Conservation (phyloP, 495 filamentous ascomycete species). For the Aspergillus coremiiformis region DNA sequence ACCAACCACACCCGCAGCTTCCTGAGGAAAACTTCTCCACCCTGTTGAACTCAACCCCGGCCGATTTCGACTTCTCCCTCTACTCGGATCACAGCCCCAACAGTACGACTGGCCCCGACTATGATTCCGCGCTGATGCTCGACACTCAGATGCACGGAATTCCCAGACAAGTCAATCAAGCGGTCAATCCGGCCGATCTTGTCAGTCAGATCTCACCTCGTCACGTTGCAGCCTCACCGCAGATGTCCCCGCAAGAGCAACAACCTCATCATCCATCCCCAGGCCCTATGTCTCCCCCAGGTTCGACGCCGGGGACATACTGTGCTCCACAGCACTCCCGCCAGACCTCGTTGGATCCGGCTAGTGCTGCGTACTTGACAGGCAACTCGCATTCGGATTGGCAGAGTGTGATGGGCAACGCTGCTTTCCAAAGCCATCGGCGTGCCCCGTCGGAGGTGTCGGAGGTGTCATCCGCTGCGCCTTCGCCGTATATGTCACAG, state of each 20-base stretch:
- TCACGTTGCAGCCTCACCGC: conserved; percentile 61
- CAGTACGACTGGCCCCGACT: conserved; percentile 25
- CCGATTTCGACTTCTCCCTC: conserved; percentile 35
- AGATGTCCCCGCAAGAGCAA: conserved; percentile 57
- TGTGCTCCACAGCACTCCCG: conserved; percentile 62
- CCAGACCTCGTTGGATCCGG: conserved; percentile 72
- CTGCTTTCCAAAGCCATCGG: conserved; percentile 66
- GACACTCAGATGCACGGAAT: conserved; percentile 40
- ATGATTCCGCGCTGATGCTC: conserved; percentile 36
- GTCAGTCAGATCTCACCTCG: conserved; percentile 66
- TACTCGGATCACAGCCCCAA: conserved; percentile 32
- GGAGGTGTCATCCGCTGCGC: conserved; percentile 74
- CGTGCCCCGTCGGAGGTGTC: conserved; percentile 86
- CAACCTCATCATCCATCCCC: conserved; percentile 39
- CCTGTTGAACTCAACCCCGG: conserved; percentile 29
- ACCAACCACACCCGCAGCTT: conserved; percentile 7
- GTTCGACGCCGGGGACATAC: conserved; percentile 44
- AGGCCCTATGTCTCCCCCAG: conserved; percentile 48
- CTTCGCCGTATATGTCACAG: conserved; percentile 73
- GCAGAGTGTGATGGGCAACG: conserved; percentile 55
- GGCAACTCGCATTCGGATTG: conserved; percentile 56
- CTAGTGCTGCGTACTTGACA: conserved; percentile 62
- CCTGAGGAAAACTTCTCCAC: conserved; percentile 35
- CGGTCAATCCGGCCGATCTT: conserved; percentile 56
- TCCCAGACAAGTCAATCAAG: conserved; percentile 37